A percentile compares a stretch with the other conserved stretches of the same genome.
Evolutionary conservation across 306 rosid species (phyloP).

Genomic region (Dalbergia oliveri): DNA sequence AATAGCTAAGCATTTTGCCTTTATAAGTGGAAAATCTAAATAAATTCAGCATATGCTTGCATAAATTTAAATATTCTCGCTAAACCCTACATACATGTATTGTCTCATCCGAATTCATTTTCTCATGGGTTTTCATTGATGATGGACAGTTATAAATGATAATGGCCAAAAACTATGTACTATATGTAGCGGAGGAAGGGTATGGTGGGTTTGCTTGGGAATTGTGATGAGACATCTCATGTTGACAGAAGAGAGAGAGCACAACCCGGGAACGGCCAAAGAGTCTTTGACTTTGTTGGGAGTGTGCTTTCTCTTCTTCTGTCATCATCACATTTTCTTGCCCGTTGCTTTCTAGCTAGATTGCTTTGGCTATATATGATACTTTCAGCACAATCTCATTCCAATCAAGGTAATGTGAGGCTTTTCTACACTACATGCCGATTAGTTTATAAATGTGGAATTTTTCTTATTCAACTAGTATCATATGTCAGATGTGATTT

Average conservation of each 20-base stretch:
- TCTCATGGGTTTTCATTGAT: neutral
- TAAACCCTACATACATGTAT: neutral
- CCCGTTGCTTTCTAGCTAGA: too few relatives aligned
- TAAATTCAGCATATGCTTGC: neutral
- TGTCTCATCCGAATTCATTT: neutral
- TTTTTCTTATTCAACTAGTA: neutral
- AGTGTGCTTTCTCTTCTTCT: too few relatives aligned
- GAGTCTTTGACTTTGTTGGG: too few relatives aligned
- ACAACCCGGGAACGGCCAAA: too few relatives aligned
- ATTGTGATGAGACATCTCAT: too few relatives aligned
- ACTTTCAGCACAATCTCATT: neutral
- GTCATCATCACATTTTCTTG: too few relatives aligned
- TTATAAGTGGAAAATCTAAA: neutral
- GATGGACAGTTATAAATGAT: neutral
- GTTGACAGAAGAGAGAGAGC: too few relatives aligned
- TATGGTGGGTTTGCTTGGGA: too few relatives aligned
- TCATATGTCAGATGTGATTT: neutral
- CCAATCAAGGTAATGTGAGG: slow-evolving; percentile 35
- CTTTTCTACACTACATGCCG: neutral
- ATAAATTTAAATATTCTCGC: neutral
- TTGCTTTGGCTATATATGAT: neutral
- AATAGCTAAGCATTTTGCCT: neutral
- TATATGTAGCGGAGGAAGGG: too few relatives aligned
- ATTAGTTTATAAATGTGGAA: neutral
- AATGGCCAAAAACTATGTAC: neutral